A percentile compares a stretch with the other conserved stretches of the same genome.
These are phyloP conservation scores for Bassia scoparia DNA, from an alignment of 148 eudicot genomes.

Conservation along the genomic window DNA sequence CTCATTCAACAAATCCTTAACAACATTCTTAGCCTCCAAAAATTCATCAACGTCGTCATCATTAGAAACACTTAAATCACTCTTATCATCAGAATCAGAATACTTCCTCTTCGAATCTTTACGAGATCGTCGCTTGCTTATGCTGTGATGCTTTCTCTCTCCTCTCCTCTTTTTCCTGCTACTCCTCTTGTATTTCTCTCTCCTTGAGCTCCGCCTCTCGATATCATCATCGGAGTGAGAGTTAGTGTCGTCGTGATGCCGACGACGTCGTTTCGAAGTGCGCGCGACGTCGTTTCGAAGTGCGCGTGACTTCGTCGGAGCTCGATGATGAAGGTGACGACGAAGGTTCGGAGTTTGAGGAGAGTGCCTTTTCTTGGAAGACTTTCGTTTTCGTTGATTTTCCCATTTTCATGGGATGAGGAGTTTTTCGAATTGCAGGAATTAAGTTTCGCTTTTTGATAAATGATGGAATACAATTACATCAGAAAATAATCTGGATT, in stretches of 20 bases:
- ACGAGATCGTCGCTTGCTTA: slow-evolving; percentile 26
- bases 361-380: slow-evolving; percentile 17
- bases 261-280: too few species aligned
- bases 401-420: slow-evolving; percentile 3
- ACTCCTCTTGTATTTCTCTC: slow-evolving; percentile 33
- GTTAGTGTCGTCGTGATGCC: neutral
- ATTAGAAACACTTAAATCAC: slow-evolving; percentile 27
- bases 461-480: too few species aligned
- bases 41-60: slow-evolving; percentile 21
- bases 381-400: slow-evolving; percentile 15
- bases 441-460: too few species aligned
- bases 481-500: too few species aligned
- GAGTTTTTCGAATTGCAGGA: too few species aligned
- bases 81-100: slow-evolving; percentile 37
- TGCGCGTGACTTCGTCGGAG: slow-evolving; percentile 16
- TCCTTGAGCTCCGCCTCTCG: slow-evolving; percentile 19
- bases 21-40: slow-evolving; percentile 38
- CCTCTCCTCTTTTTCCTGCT: slow-evolving; percentile 25
- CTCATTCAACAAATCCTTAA: slow-evolving; percentile 47
- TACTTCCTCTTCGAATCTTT: slow-evolving; percentile 33
- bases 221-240: slow-evolving; percentile 13
- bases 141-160: slow-evolving; percentile 27
- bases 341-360: neutral
- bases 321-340: slow-evolving; percentile 15
- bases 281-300: slow-evolving; percentile 24